Evolutionary conservation across 1,284 basidiomycete species (phyloP), one percentile per base, ranked within the genome.

Genomic region (Coniferiporia weirii): DNA sequence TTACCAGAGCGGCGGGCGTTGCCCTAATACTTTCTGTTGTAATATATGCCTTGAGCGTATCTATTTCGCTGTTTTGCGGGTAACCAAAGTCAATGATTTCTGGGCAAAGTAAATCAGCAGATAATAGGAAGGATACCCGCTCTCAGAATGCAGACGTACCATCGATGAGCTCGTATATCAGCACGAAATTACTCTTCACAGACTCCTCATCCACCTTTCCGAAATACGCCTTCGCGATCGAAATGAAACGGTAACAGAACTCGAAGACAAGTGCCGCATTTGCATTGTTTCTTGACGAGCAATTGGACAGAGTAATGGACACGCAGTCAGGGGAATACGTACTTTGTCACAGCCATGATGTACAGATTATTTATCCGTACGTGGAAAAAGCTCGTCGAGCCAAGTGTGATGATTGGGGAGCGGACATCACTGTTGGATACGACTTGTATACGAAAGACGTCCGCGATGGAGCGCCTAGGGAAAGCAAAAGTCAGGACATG

Each of bases 11-110:
- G 55, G 82, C 75, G 67, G 87, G 78, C 71, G 87, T 75, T 70
- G 92, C 93, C 65, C 97, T 90, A 57, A 99, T 87, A 63, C 94
- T 94, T 74, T 99, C 96, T 0, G 95, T 98, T 15, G 96, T 98
- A 64, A 99, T 98, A 72, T 98, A 98, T 67, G 92, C 91, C 76
- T 99, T 99, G 49, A 99, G 79, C 4, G 96, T 97, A 72, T 98
- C 95, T 50, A 91, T 94, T 73, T 99, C 96, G 64, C 94, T 96
- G 72, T 98, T 99, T 72, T 99, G 97, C n/a, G 96, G 96, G 75
- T 96, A 99, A 45, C 97, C 96, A 75, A 98, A 99, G 75, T 99
- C 96, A 69, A 93, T 87, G 71, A 98, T 97, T 75, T 99, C 95
- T 97, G 71, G 1, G 45, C 22, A 36, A 15, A 47, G 27, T 27